Base-by-base conservation (phyloP, 805 yeast genomes). In the Ogataea salicorniae region DNA sequence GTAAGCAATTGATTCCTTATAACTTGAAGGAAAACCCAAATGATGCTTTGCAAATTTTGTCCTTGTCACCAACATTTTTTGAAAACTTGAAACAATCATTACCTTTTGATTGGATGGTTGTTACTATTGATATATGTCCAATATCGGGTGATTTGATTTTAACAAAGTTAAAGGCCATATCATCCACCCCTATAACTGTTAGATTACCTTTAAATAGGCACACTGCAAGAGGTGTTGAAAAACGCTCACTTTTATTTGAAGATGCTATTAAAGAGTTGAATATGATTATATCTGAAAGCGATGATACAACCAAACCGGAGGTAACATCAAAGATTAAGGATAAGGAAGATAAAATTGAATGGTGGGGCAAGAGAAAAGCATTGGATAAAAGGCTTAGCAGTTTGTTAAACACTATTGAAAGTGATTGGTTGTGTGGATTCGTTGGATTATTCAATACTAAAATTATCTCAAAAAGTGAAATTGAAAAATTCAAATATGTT, bases 381-480 rank as follows among this genome's bases (percentile, higher is more conserved):
- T 67, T 90, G 16, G 97, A 92, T 62, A 61, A 69, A 9, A 64
- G 74, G 41, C 59, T 92, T 45, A 62, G 74, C 37, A 63, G 62
- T 1, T 63, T 90, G n/a, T 60, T 92, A n/a, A 56, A 61, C 1
- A 69, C 70, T 33, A 74, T 87, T 8, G 92, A 88, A 46, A 62
- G 63, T 20, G 67, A 70, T 46, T 87, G 97, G 91, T 67, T 92
- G 35, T 89, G 92, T 14, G 95, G 92, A 0, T 86, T 89, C 54
- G 68, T 68, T 45, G 83, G 90, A 0, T 59, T 88, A 2, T 84
- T 91, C 59, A 67, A 70, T 37, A 66, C 68, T 1, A 52, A 52
- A 8, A 55, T 56, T 2, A 52, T 67, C 1, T 62, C 69, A 15
- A 46, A 53, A 9, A 56, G 52, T 0, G 55, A 55, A 7, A 53